A percentile compares a stretch with the other conserved stretches of the same genome.
Evolutionary conservation across 169 alveolate genomes (phyloP).

Genomic region (Plasmodium gallinaceum): DNA sequence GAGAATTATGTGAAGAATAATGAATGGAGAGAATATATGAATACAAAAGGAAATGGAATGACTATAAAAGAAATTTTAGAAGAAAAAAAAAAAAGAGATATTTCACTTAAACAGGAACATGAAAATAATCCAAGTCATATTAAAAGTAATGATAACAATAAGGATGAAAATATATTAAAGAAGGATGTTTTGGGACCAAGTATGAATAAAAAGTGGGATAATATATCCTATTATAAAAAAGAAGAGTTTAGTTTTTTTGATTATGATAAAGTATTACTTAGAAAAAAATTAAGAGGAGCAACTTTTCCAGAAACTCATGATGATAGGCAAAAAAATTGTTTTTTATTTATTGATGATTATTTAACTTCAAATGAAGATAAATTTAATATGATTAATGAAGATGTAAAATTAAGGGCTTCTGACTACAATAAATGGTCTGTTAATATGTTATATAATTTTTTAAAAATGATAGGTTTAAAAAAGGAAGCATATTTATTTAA

Average conservation of each 20-base stretch:
- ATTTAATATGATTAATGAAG: constrained; percentile 47
- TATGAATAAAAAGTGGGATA: background rate
- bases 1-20: background rate
- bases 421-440: constrained; percentile 76
- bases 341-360: constrained; percentile 74
- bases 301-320: constrained; percentile 77
- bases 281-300: constrained; percentile 44
- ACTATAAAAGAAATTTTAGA: background rate
- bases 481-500: constrained; percentile 74
- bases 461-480: constrained; percentile 72
- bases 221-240: background rate
- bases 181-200: background rate
- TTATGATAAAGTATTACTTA: background rate
- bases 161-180: background rate
- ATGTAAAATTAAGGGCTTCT: constrained; percentile 73
- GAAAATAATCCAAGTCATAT: background rate
- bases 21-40: constrained; percentile 35
- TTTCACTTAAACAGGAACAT: background rate
- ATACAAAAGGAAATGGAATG: background rate
- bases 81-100: background rate
- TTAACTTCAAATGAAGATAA: constrained; percentile 56
- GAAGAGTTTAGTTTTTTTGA: constrained; percentile 4
- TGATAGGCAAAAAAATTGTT: constrained; percentile 75
- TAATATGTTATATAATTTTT: constrained; percentile 68
- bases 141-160: background rate